Percentiles rank a stretch among this genome's conserved stretches.
phyloP scores from a whole-genome alignment of 2,329 filamentous ascomycete genomes.

The Xylariaceae sp. region DNA sequence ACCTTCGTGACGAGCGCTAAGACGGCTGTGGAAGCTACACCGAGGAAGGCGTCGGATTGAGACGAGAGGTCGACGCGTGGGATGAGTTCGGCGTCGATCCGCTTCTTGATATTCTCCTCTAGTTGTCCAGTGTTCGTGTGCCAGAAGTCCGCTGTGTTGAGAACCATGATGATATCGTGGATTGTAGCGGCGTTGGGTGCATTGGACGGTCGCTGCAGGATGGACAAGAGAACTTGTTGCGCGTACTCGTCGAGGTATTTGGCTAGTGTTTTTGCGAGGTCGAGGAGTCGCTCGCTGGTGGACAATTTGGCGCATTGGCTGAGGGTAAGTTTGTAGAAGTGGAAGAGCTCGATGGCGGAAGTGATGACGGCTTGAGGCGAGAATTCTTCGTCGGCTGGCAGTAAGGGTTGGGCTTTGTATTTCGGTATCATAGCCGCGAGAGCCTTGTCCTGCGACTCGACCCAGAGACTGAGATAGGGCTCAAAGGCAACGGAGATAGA shows the following conservation, averaged over 20 bases:
- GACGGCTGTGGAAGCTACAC: constrained; percentile 84
- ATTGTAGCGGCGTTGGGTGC: constrained; percentile 52
- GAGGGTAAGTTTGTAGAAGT: constrained; percentile 89
- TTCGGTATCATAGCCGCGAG: constrained; percentile 79
- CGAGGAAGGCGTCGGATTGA: constrained; percentile 92
- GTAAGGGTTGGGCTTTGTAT: constrained; percentile 78
- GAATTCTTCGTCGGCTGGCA: constrained; percentile 86
- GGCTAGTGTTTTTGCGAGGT: constrained; percentile 79
- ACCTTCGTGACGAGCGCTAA: constrained; percentile 79
- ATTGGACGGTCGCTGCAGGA: constrained; percentile 55
- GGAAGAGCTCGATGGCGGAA: constrained; percentile 94
- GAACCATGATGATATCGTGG: constrained; percentile 76
- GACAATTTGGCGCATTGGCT: constrained; percentile 96
- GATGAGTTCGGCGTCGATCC: constrained; percentile 76
- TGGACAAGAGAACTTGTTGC: constrained; percentile 80
- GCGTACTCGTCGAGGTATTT: constrained; percentile 96
- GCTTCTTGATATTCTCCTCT: constrained; percentile 88
- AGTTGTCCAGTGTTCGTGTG: constrained; percentile 88
- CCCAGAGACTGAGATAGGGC: constrained; percentile 94
- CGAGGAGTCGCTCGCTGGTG: constrained; percentile 79
- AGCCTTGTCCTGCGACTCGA: constrained; percentile 91
- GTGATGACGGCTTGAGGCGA: constrained; percentile 82
- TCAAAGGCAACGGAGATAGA: constrained; percentile 96
- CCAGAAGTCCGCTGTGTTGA: constrained; percentile 98
- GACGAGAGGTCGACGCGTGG: constrained; percentile 81